phyloP scores from a whole-genome alignment of 306 rosid genomes.

The Vigna hirtella region DNA sequence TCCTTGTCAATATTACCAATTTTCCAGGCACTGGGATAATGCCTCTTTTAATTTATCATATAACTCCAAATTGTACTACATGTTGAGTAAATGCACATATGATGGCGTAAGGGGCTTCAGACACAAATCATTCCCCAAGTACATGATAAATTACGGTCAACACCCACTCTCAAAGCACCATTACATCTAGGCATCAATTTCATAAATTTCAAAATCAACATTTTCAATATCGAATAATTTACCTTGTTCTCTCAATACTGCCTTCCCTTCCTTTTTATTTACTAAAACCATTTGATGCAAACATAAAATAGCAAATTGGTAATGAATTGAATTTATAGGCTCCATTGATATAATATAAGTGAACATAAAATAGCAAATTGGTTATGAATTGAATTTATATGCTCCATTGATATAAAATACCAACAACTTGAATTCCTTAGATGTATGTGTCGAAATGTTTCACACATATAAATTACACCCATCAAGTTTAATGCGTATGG shows the following conservation, averaged over 20 bases:
- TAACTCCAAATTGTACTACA: too few relatives aligned
- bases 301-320: not conserved
- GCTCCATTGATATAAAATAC: not conserved
- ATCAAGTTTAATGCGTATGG: not conserved
- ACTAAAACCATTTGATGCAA: not conserved
- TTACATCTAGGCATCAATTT: not conserved
- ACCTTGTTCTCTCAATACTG: not conserved
- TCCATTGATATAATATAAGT: not conserved
- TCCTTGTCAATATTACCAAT: too few relatives aligned
- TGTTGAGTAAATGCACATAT: too few relatives aligned
- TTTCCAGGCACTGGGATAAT: too few relatives aligned
- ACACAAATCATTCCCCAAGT: not conserved
- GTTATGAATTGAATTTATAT: not conserved
- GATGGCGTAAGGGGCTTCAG: too few relatives aligned
- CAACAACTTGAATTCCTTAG: not conserved
- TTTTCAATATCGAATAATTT: not conserved
- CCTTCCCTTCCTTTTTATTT: not conserved
- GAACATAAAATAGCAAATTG: not conserved
- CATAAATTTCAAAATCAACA: constrained; percentile 10
- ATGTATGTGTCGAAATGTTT: not conserved
- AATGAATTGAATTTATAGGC: not conserved
- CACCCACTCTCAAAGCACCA: not conserved
- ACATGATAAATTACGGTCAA: not conserved
- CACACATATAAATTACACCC: not conserved
- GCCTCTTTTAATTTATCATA: too few relatives aligned